These are phyloP conservation scores for Fusarium redolens DNA, from an alignment of 2,329 filamentous ascomycete genomes.

Conservation along the genomic window DNA sequence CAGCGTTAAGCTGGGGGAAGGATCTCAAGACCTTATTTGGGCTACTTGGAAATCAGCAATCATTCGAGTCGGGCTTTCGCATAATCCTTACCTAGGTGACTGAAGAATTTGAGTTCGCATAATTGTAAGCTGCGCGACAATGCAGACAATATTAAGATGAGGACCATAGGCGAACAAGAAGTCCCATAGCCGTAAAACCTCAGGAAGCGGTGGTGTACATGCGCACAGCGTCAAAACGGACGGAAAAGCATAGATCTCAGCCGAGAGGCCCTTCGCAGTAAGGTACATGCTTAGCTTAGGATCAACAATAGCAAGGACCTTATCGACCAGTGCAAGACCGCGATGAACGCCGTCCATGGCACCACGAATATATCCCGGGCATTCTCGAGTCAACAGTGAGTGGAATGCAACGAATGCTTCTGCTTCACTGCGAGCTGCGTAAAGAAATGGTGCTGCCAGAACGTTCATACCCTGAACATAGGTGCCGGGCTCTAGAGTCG, in stretches of 20 bases:
- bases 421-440: constrained; percentile 91
- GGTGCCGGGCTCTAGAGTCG: constrained; percentile 75
- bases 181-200: constrained; percentile 95
- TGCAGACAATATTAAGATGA: constrained; percentile 94
- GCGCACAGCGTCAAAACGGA: constrained; percentile 94
- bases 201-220: constrained; percentile 92
- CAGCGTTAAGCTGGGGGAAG: constrained; percentile 85
- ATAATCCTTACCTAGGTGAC: constrained; percentile 75
- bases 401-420: constrained; percentile 95
- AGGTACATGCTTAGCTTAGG: constrained; percentile 87
- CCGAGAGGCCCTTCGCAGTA: constrained; percentile 86
- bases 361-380: constrained; percentile 92
- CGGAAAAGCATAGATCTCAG: constrained; percentile 96
- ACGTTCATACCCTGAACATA: constrained; percentile 99
- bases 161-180: constrained; percentile 96
- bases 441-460: constrained; percentile 92
- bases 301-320: constrained; percentile 90
- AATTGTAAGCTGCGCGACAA: constrained; percentile 92
- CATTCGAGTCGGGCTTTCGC: background rate
- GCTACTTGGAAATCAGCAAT: constrained; percentile 61
- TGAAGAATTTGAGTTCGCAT: constrained; percentile 86
- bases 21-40: constrained; percentile 93
- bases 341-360: constrained; percentile 98
- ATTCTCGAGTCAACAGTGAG: constrained; percentile 86
- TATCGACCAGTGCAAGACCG: constrained; percentile 90